phyloP scores from a whole-genome alignment of 345 rosid genomes.

The Carallia pectinifolia region DNA sequence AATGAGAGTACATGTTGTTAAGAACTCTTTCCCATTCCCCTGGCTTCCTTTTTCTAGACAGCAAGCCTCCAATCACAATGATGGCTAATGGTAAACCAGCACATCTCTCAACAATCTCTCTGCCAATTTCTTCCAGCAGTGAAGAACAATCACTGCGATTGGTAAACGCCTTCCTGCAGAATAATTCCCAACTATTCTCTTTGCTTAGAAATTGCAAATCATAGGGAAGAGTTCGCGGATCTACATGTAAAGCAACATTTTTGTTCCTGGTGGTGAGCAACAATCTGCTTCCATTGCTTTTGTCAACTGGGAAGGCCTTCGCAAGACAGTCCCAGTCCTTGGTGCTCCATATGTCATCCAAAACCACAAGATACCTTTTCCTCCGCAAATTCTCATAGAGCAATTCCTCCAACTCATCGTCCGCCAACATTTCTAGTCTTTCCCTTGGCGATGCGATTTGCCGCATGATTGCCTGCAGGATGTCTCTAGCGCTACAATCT shows the following conservation, averaged over 20 bases:
- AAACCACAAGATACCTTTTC: too few species aligned
- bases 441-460: too few species aligned
- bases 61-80: constrained; percentile 30
- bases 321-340: constrained; percentile 21
- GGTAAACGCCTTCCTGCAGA: constrained; percentile 13
- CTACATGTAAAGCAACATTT: constrained; percentile 20
- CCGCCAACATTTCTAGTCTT: too few species aligned
- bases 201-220: too few species aligned
- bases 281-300: constrained; percentile 28
- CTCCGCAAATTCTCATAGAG: too few species aligned
- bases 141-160: constrained; percentile 14
- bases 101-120: constrained; percentile 28
- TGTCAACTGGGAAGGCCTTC: constrained; percentile 19
- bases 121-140: constrained; percentile 23
- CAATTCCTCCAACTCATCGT: too few species aligned
- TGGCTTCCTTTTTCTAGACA: constrained; percentile 17
- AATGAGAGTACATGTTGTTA: too few species aligned
- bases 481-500: not conserved
- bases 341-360: constrained; percentile 11
- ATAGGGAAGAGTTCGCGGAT: constrained; percentile 13
- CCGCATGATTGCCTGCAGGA: too few species aligned
- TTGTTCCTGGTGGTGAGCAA: constrained; percentile 24
- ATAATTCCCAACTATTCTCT: too few species aligned
- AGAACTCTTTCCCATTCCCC: too few species aligned
- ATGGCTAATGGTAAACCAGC: constrained; percentile 33